phyloP scores from a whole-genome alignment of 768 basidiomycete genomes.

The Hydnum rufescens region DNA sequence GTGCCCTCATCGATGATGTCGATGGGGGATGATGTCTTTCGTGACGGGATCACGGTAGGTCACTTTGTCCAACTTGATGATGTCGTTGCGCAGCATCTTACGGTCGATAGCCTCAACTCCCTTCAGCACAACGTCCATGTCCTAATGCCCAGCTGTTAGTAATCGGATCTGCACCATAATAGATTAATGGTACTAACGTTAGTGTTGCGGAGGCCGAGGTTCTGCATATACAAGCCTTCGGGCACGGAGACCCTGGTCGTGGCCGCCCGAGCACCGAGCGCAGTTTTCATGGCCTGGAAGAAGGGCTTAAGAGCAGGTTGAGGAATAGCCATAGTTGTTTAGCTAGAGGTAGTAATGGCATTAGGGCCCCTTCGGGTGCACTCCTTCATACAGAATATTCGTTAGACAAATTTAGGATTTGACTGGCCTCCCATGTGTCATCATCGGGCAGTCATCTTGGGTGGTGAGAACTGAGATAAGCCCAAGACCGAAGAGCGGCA shows the following conservation, averaged over 20 bases:
- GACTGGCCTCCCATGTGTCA: too few species aligned
- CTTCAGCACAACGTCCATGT: neutral
- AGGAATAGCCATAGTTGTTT: too few species aligned
- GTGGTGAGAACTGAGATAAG: too few species aligned
- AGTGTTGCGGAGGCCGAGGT: neutral
- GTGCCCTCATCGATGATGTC: too few species aligned
- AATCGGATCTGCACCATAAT: slow-evolving; percentile 18
- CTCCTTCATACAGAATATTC: too few species aligned
- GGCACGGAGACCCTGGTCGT: slow-evolving; percentile 28
- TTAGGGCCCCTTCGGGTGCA: too few species aligned
- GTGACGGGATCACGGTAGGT: too few species aligned
- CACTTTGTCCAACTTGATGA: neutral
- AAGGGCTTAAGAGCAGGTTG: neutral
- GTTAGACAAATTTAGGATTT: too few species aligned
- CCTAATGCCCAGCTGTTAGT: neutral
- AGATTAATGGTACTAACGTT: slow-evolving; percentile 19
- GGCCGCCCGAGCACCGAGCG: neutral
- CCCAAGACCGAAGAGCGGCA: too few species aligned
- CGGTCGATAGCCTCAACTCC: neutral
- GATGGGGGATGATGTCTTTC: too few species aligned
- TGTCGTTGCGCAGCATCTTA: neutral
- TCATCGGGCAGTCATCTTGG: too few species aligned
- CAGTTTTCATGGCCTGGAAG: neutral
- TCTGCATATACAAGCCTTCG: slow-evolving; percentile 27
- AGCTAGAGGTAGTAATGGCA: too few species aligned